Percentiles rank a stretch among this genome's conserved stretches.
Conservation (phyloP, 1,139 yeast species). For the Candida gigantensis region DNA sequence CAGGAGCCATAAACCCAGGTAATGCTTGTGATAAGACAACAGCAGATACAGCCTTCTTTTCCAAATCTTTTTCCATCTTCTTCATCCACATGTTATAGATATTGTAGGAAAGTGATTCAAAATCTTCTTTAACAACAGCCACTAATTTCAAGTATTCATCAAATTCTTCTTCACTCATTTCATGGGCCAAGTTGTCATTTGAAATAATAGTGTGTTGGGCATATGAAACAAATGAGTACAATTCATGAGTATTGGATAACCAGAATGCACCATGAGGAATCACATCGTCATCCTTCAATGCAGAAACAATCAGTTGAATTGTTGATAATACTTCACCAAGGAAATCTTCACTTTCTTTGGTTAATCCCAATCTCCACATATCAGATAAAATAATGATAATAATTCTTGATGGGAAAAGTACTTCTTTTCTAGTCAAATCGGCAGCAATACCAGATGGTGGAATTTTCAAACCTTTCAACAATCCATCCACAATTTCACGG, state of each 20-base stretch:
- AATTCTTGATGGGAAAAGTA: slow-evolving; percentile 93
- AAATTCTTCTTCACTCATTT: slow-evolving; percentile 88
- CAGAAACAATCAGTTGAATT: slow-evolving; percentile 76
- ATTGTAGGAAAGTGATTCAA: slow-evolving; percentile 89
- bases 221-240: slow-evolving; percentile 89
- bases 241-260: slow-evolving; percentile 95
- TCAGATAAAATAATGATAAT: slow-evolving; percentile 89
- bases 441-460: slow-evolving; percentile 86
- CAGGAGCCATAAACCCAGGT: slow-evolving; percentile 95
- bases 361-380: slow-evolving; percentile 97
- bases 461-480: slow-evolving; percentile 83
- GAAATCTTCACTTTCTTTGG: slow-evolving; percentile 88
- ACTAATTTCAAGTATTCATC: slow-evolving; percentile 88
- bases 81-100: slow-evolving; percentile 98
- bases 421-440: slow-evolving; percentile 85
- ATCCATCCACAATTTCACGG: slow-evolving; percentile 83
- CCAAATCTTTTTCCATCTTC: slow-evolving; percentile 87
- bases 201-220: slow-evolving; percentile 89
- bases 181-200: slow-evolving; percentile 75
- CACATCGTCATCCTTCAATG: slow-evolving; percentile 79
- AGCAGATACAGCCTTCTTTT: slow-evolving; percentile 90
- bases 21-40: slow-evolving; percentile 91
- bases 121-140: slow-evolving; percentile 90
- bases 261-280: slow-evolving; percentile 96
- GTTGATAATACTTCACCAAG: slow-evolving; percentile 87